phyloP scores from a whole-genome alignment of 164 flowering plant species.

The Echeveria elegans region DNA sequence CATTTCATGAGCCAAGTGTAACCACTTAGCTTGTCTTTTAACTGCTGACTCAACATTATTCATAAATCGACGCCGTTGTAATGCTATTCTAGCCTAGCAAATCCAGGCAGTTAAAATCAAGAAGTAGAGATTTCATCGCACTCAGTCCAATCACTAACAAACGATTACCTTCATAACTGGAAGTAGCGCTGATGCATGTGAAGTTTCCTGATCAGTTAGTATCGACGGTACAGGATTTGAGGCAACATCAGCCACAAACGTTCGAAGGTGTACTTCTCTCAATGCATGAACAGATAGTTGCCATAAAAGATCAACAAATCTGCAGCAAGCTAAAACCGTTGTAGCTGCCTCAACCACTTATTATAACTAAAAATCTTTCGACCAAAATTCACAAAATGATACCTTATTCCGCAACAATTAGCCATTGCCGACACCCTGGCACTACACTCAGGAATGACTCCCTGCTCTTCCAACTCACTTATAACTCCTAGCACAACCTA shows the following conservation, averaged over 20 bases:
- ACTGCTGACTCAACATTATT: conserved; percentile 91
- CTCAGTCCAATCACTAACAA: background rate
- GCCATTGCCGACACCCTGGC: conserved; percentile 98
- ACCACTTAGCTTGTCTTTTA: conserved; percentile 91
- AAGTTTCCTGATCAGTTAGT: conserved; percentile 87
- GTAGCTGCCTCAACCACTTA: background rate
- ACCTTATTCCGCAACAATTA: conserved; percentile 99
- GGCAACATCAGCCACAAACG: conserved; percentile 79
- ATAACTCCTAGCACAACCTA: conserved; percentile 97
- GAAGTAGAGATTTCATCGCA: background rate
- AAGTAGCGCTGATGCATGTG: conserved; percentile 93
- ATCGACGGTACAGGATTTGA: conserved; percentile 86
- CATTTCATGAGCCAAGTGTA: conserved; percentile 95
- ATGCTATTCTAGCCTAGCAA: conserved; percentile 86
- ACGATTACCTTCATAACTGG: conserved; percentile 84
- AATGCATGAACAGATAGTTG: conserved; percentile 98
- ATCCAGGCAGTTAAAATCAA: background rate
- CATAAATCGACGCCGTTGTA: conserved; percentile 76
- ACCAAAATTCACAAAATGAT: background rate
- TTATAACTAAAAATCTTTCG: background rate
- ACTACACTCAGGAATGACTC: conserved; percentile 93
- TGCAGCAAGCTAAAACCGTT: conserved; percentile 25
- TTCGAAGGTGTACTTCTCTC: conserved; percentile 92
- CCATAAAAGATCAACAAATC: conserved; percentile 98
- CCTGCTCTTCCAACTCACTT: conserved; percentile 93